Evolutionary conservation across 2,329 filamentous ascomycete species (phyloP), one percentile per base, ranked within the genome.

Genomic region (Stagonosporopsis rhizophila): DNA sequence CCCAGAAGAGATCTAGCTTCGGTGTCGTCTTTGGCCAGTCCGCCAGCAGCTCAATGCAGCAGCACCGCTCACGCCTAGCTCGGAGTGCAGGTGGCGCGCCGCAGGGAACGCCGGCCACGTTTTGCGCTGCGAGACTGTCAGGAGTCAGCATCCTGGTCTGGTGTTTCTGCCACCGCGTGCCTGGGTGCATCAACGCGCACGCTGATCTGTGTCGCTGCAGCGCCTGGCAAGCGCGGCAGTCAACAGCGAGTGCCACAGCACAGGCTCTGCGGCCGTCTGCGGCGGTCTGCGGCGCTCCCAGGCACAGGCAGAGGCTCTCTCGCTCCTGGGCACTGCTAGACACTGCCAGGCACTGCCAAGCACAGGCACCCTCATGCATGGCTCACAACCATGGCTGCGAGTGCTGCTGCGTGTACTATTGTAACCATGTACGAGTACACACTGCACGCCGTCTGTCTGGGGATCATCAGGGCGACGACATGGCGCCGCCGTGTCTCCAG

Each of bases 401-500:
- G n/a, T n/a, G n/a, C n/a, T n/a, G n/a, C n/a, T n/a, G n/a, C n/a
- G n/a, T n/a, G n/a, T n/a, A n/a, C n/a, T n/a, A n/a, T n/a, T n/a
- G n/a, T n/a, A n/a, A n/a, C n/a, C n/a, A n/a, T n/a, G n/a, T n/a
- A n/a, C n/a, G n/a, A n/a, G n/a, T n/a, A n/a, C n/a, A n/a, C n/a
- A n/a, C n/a, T n/a, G n/a, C n/a, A n/a, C n/a, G n/a, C n/a, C n/a
- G n/a, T n/a, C n/a, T n/a, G n/a, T n/a, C n/a, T n/a, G n/a, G n/a
- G n/a, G n/a, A n/a, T n/a, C n/a, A n/a, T n/a, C n/a, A n/a, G n/a
- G 53, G 47, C 53, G 53, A 56, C 53, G 46, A 51, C 53, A 40
- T 47, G 46, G 28, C n/a, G n/a, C n/a, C n/a, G n/a, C n/a, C n/a
- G n/a, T n/a, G 45, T 50, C 52, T 20, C 46, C 38, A 38, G 28